phyloP scores from a whole-genome alignment of 2,329 filamentous ascomycete genomes.

The Aureobasidium subglaciale region DNA sequence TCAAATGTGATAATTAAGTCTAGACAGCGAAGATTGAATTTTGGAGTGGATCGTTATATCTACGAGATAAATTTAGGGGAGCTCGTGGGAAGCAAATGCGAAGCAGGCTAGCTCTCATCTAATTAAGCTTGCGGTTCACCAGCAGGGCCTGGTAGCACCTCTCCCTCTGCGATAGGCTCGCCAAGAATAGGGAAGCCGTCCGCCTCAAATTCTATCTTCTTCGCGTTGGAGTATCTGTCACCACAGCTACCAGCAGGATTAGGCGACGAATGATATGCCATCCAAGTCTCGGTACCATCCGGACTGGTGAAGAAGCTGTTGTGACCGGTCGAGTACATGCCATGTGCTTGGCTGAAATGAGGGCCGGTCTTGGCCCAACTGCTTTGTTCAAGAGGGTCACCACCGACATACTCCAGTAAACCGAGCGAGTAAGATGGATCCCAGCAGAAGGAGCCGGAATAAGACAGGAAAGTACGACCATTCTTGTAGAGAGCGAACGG shows the following conservation, averaged over 20 bases:
- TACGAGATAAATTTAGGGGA: no score
- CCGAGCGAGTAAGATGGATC: conserved; percentile 48
- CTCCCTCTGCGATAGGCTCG: conserved; percentile 25
- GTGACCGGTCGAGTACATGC: conserved; percentile 52
- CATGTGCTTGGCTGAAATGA: conserved; percentile 47
- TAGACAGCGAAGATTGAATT: no score
- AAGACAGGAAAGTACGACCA: conserved; percentile 47
- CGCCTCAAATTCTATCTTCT: conserved; percentile 44
- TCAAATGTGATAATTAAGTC: no score
- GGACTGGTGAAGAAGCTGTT: conserved; percentile 54
- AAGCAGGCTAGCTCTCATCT: no score
- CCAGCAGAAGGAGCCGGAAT: conserved; percentile 52
- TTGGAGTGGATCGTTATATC: no score
- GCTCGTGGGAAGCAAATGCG: no score
- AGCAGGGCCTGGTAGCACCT: conserved; percentile 18
- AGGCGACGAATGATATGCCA: conserved; percentile 50
- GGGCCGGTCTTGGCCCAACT: conserved; percentile 51
- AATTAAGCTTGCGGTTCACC: conserved; percentile 15
- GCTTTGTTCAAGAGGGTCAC: conserved; percentile 38
- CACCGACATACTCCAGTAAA: conserved; percentile 47
- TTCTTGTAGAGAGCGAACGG: conserved; percentile 47
- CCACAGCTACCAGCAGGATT: conserved; percentile 46
- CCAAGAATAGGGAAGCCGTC: conserved; percentile 50
- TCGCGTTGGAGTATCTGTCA: conserved; percentile 48
- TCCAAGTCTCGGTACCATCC: conserved; percentile 48